Percentiles rank a stretch among this genome's conserved stretches.
Conservation (phyloP, 2,329 filamentous ascomycete species). For the Colletotrichum navitas region DNA sequence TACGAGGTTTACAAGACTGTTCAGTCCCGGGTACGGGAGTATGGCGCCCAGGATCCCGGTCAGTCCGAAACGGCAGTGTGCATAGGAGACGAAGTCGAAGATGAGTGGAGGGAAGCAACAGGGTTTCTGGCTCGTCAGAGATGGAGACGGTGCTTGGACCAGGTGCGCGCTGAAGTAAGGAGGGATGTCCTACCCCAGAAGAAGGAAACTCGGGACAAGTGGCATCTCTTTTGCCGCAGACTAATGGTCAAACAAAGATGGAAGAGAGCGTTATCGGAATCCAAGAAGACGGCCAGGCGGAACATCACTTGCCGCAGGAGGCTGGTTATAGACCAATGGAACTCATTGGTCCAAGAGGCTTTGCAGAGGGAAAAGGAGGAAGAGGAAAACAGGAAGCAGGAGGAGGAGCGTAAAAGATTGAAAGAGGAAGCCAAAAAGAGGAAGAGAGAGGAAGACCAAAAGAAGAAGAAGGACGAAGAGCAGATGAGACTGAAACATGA, state of each 20-base stretch:
- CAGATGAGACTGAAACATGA: neutral
- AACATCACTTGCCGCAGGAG: neutral
- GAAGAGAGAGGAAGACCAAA: neutral
- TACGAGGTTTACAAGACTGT: constrained; percentile 1
- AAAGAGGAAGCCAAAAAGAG: neutral
- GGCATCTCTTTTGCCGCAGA: constrained; percentile 10
- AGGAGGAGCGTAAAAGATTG: neutral
- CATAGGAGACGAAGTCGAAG: neutral
- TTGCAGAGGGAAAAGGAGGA: constrained; percentile 2
- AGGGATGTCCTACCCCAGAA: constrained; percentile 5
- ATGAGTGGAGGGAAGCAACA: constrained; percentile 7
- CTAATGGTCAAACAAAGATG: neutral
- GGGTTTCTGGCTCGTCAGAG: constrained; percentile 1
- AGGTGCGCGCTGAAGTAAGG: neutral
- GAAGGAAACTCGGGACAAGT: constrained; percentile 2
- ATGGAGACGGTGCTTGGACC: neutral
- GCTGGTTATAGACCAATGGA: neutral
- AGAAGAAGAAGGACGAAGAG: neutral
- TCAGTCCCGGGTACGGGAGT: constrained; percentile 1
- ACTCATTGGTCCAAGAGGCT: neutral
- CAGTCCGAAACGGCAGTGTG: neutral
- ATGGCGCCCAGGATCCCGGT: constrained; percentile 1
- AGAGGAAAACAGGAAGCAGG: neutral
- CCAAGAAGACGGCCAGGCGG: neutral
- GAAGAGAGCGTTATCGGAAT: neutral